These are phyloP conservation scores for Filobasidium wieringae DNA, from an alignment of 768 basidiomycete genomes.

Conservation along the genomic window DNA sequence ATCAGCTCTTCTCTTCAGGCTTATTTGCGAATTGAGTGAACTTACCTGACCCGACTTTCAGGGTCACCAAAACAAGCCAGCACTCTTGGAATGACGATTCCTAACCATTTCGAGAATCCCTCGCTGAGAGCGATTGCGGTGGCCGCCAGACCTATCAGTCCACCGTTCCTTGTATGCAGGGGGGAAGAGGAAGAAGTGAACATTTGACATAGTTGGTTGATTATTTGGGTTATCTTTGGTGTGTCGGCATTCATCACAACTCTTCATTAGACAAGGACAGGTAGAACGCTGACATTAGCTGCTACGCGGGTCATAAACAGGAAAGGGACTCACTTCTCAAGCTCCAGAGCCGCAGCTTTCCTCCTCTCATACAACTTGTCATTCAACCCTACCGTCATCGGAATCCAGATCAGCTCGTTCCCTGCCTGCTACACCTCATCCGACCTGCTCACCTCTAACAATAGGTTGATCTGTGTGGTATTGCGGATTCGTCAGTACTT, in stretches of 20 bases:
- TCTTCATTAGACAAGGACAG: no score
- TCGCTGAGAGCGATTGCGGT: conserved; percentile 94
- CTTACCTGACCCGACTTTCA: conserved; percentile 70
- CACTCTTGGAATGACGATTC: conserved; percentile 77
- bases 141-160: conserved; percentile 87
- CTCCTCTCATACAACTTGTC: conserved; percentile 64
- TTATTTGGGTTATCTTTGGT: conserved; percentile 68
- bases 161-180: conserved; percentile 82
- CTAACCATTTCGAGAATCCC: conserved; percentile 87
- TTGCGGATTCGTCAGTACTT: no score
- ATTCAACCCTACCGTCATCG: conserved; percentile 27
- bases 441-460: background rate
- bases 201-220: conserved; percentile 90
- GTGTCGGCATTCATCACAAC: conserved; percentile 66
- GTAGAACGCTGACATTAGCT: background rate
- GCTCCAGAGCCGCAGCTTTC: conserved; percentile 84
- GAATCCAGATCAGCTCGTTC: background rate
- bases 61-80: conserved; percentile 84
- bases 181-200: conserved; percentile 72
- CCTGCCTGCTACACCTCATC: background rate
- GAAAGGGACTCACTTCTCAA: conserved; percentile 64
- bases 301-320: background rate
- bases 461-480: background rate
- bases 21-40: no score
- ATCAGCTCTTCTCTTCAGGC: background rate